Percentiles rank a stretch among this genome's conserved stretches.
Evolutionary conservation across 176 grass and related monocot species (phyloP).

Genomic region (Pontederia paniculata): DNA sequence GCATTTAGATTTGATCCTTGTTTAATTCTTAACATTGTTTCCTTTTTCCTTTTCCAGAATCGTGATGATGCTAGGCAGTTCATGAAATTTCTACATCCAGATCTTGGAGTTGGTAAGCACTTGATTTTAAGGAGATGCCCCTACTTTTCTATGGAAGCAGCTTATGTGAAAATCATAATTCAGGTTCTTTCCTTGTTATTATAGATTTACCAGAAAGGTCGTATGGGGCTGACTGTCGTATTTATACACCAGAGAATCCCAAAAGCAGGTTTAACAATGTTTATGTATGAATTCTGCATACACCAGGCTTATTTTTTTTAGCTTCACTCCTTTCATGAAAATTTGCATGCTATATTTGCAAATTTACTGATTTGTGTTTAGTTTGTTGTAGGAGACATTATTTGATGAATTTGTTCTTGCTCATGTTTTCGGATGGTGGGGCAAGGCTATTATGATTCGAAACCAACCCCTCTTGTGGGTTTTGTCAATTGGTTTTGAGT

Average conservation of each 20-base stretch:
- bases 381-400: constrained; percentile 88
- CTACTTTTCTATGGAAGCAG: background rate
- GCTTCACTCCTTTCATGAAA: constrained; percentile 16
- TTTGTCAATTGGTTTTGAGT: constrained; percentile 90
- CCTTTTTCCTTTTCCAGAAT: constrained; percentile 38
- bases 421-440: constrained; percentile 99
- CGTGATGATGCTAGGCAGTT: constrained; percentile 91
- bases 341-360: constrained; percentile 29
- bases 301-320: constrained; percentile 32
- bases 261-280: constrained; percentile 97
- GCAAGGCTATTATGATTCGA: constrained; percentile 99
- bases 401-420: constrained; percentile 99
- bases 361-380: constrained; percentile 64
- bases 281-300: constrained; percentile 91
- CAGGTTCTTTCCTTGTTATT: constrained; percentile 21
- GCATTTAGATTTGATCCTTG: background rate
- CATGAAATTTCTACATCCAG: constrained; percentile 94
- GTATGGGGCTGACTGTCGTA: constrained; percentile 85
- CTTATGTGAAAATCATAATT: constrained; percentile 17
- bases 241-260: constrained; percentile 94
- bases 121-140: constrained; percentile 14
- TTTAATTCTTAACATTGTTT: background rate
- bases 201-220: constrained; percentile 98
- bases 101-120: constrained; percentile 81
- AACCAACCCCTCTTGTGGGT: constrained; percentile 99